Percentiles rank a stretch among this genome's conserved stretches.
Evolutionary conservation across 139 green algal species (phyloP).

Genomic region (Micractinium conductrix): DNA sequence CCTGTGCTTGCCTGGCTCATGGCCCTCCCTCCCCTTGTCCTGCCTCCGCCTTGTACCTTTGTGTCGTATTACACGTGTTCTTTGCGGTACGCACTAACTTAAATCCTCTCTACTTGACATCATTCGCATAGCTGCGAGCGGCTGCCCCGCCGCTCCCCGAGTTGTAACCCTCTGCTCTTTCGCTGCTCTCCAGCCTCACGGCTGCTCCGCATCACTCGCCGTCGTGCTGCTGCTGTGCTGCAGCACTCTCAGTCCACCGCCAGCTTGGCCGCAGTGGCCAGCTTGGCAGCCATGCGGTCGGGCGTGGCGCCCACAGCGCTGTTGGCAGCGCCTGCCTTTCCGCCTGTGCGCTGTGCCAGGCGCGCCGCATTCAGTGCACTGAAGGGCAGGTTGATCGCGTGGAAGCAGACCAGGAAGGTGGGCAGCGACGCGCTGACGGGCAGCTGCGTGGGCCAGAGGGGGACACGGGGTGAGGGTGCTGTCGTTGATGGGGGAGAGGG

Average conservation of each 20-base stretch:
- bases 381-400: slow-evolving; percentile 28
- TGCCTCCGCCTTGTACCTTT: too few species aligned
- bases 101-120: too few species aligned
- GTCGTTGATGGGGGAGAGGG: too few species aligned
- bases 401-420: slow-evolving; percentile 10
- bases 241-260: background rate
- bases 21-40: too few species aligned
- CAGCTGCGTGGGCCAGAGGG: background rate
- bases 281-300: background rate
- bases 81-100: too few species aligned
- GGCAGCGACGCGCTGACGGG: background rate
- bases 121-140: too few species aligned
- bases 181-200: background rate
- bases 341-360: background rate
- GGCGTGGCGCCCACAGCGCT: background rate
- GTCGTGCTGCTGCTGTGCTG: background rate
- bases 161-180: too few species aligned
- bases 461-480: background rate
- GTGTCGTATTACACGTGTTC: too few species aligned
- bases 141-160: too few species aligned
- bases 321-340: background rate
- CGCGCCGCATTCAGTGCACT: slow-evolving; percentile 1
- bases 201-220: too few species aligned
- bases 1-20: too few species aligned
- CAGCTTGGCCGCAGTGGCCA: background rate